A percentile compares a stretch with the other conserved stretches of the same genome.
Conservation (phyloP, 805 yeast species). For the Lipomyces anomalus region DNA sequence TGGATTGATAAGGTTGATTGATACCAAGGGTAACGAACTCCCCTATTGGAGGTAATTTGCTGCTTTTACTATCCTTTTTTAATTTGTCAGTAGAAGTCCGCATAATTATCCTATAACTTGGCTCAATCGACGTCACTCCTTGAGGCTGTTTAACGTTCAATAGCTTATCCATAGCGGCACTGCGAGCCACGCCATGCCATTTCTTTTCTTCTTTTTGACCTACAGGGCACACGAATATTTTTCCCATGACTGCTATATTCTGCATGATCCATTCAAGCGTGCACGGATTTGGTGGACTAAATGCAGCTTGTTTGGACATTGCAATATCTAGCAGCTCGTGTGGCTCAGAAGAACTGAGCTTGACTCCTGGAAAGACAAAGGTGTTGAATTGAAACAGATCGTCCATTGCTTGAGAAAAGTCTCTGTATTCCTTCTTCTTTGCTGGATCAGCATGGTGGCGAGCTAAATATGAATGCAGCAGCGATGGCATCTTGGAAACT, state of each 20-base stretch:
- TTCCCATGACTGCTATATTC: constrained; percentile 8
- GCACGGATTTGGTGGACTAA: constrained; percentile 16
- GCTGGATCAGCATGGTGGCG: constrained; percentile 9
- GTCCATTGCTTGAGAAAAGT: constrained; percentile 6
- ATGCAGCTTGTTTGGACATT: constrained; percentile 2
- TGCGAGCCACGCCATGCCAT: constrained; percentile 20
- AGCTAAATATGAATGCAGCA: constrained; percentile 12
- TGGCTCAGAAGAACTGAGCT: constrained; percentile 2
- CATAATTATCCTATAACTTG: background rate
- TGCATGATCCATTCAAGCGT: constrained; percentile 2
- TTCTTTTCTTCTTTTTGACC: constrained; percentile 18
- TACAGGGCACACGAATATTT: constrained; percentile 9
- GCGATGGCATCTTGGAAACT: constrained; percentile 9
- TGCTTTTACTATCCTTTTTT: background rate
- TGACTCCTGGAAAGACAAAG: constrained; percentile 19
- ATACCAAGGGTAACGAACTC: background rate
- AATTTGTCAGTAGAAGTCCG: background rate
- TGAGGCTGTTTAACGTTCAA: background rate
- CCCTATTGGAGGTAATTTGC: background rate
- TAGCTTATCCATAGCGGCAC: constrained; percentile 19
- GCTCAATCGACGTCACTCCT: background rate
- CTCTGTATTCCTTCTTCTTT: background rate
- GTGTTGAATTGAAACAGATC: constrained; percentile 6
- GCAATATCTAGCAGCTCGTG: constrained; percentile 8
- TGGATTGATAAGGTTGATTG: background rate